These are phyloP conservation scores for Platanus orientalis DNA, from an alignment of 164 flowering plant species.

Conservation along the genomic window DNA sequence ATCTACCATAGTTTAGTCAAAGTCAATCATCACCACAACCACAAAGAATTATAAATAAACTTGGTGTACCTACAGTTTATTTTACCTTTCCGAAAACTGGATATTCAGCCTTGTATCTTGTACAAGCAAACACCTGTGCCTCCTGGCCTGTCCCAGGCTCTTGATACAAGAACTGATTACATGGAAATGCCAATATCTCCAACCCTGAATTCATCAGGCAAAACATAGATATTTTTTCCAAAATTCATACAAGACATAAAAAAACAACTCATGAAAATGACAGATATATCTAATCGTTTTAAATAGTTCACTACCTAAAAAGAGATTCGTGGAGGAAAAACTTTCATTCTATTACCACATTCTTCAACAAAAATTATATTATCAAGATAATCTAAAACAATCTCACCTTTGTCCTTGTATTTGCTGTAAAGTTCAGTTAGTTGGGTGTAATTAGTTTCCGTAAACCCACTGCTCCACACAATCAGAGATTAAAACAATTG, in stretches of 20 bases:
- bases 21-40: not conserved
- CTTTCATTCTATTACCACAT: too few relatives aligned
- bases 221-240: not conserved
- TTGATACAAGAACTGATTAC: conserved; percentile 87
- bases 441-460: conserved; percentile 67
- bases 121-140: conserved; percentile 68
- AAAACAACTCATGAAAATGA: not conserved
- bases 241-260: not conserved
- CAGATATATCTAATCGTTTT: not conserved
- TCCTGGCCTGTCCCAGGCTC: conserved; percentile 75
- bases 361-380: too few relatives aligned
- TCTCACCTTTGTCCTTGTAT: conserved; percentile 75
- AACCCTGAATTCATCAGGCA: conserved; percentile 42
- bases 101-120: conserved; percentile 79
- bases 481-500: not conserved
- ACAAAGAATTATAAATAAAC: not conserved
- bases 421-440: conserved; percentile 67
- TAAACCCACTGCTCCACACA: conserved; percentile 52
- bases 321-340: not conserved
- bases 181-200: conserved; percentile 93
- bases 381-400: not conserved
- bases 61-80: not conserved
- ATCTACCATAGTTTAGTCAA: too few relatives aligned
- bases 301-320: not conserved
- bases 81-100: conserved; percentile 84